Percentiles rank a stretch among this genome's conserved stretches.
These are phyloP conservation scores for Dothideomycetes sp. DNA, from an alignment of 2,329 filamentous ascomycete species.

Conservation along the genomic window DNA sequence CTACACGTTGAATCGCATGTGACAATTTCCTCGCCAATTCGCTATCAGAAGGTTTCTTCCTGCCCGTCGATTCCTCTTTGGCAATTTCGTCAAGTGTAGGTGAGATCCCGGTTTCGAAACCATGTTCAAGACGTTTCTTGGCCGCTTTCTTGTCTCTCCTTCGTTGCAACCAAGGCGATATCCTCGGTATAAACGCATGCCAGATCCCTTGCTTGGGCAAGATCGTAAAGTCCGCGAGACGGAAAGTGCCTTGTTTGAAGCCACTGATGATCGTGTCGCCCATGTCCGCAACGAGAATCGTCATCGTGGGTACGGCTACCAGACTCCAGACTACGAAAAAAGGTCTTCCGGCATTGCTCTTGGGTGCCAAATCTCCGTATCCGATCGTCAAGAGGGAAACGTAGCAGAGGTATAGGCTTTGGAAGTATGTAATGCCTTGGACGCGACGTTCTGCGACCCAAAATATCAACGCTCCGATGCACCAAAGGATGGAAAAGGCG, in stretches of 20 bases:
- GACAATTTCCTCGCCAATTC: conserved; percentile 55
- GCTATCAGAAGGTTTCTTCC: conserved; percentile 41
- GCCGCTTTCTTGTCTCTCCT: conserved; percentile 23
- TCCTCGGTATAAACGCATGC: conserved; percentile 37
- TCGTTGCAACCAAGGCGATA: conserved; percentile 31
- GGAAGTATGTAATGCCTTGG: conserved; percentile 61
- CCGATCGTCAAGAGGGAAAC: conserved; percentile 76
- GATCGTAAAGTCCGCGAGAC: conserved; percentile 56
- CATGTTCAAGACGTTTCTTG: conserved; percentile 35
- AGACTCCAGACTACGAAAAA: conserved; percentile 95
- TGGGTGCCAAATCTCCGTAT: conserved; percentile 70
- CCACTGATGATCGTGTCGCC: conserved; percentile 68
- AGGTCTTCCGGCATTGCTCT: conserved; percentile 67
- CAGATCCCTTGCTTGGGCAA: conserved; percentile 53
- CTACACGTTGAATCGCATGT: conserved; percentile 59
- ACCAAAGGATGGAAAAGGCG: conserved; percentile 69
- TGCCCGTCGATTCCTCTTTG: conserved; percentile 27
- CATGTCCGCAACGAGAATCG: conserved; percentile 73
- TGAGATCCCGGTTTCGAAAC: conserved; percentile 35
- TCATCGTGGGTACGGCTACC: conserved; percentile 78
- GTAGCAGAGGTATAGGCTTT: conserved; percentile 79
- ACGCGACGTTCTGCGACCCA: conserved; percentile 47
- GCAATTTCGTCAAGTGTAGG: conserved; percentile 38
- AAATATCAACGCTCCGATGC: conserved; percentile 70
- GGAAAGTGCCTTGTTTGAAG: conserved; percentile 54